Conservation (phyloP, 305 asterid species). For the Solanum chacoense region DNA sequence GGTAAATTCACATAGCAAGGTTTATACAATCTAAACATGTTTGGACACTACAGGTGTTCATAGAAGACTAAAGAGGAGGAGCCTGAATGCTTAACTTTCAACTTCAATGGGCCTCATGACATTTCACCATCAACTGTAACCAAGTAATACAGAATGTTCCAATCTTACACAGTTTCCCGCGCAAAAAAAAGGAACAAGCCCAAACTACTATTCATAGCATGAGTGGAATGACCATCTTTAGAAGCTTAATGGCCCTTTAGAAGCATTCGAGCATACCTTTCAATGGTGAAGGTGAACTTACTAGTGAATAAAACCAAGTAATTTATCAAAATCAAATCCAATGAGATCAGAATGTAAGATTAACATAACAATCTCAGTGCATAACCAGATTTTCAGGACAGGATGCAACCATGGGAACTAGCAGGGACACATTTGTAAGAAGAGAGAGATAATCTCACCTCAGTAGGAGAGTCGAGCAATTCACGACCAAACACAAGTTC, state of each 20-base stretch:
- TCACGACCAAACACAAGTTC: slow-evolving; percentile 64
- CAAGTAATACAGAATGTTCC: background rate
- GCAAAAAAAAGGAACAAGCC: background rate
- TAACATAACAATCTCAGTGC: background rate
- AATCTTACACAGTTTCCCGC: background rate
- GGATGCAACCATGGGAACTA: background rate
- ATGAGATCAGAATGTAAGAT: background rate
- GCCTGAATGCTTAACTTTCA: background rate
- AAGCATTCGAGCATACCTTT: background rate
- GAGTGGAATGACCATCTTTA: background rate
- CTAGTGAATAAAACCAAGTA: background rate
- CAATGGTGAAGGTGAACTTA: background rate
- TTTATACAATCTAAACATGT: background rate
- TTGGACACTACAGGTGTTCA: background rate
- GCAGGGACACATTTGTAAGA: background rate
- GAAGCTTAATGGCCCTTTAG: background rate
- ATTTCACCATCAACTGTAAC: background rate
- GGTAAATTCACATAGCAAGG: background rate
- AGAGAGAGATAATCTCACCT: slow-evolving; percentile 32
- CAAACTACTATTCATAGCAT: background rate
- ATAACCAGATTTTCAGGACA: background rate
- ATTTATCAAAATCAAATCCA: background rate
- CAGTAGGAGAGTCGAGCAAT: slow-evolving; percentile 51
- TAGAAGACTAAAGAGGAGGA: background rate
- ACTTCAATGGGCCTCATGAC: background rate